A percentile compares a stretch with the other conserved stretches of the same genome.
These are phyloP conservation scores for Neonectria sp. DNA, from an alignment of 2,329 filamentous ascomycete species.

Conservation along the genomic window DNA sequence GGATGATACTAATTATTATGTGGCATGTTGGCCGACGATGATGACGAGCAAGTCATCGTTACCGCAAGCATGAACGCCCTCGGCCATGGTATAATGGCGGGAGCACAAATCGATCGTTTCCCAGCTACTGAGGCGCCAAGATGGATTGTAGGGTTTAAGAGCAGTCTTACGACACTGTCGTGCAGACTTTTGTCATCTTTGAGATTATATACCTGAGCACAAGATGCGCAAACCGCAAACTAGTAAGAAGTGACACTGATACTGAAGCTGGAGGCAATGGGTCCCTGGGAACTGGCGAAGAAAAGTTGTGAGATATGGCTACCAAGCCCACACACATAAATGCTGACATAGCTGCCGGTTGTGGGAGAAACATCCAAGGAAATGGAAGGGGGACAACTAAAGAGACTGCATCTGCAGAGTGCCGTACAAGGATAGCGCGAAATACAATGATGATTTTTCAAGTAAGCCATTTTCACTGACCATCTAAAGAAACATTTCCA, in stretches of 20 bases:
- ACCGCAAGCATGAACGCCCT: not conserved
- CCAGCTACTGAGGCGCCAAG: no score
- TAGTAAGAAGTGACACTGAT: not conserved
- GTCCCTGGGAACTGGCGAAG: not conserved
- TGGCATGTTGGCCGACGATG: conserved; percentile 58
- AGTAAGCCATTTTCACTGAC: not conserved
- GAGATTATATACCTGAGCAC: not conserved
- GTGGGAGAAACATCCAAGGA: no score
- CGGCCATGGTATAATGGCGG: not conserved
- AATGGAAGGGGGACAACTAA: no score
- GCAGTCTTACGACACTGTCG: not conserved
- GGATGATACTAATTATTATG: conserved; percentile 51
- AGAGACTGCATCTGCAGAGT: not conserved
- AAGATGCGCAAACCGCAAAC: not conserved
- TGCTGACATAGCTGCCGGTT: no score
- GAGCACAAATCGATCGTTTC: not conserved
- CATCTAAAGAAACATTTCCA: not conserved
- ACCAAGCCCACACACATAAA: not conserved
- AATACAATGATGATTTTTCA: not conserved
- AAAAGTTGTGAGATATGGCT: not conserved
- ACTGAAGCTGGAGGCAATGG: not conserved
- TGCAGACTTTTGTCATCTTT: not conserved
- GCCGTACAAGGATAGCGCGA: not conserved
- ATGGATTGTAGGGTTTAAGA: not conserved
- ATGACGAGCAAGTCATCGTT: conserved; percentile 42